Percentiles rank a stretch among this genome's conserved stretches.
phyloP scores from a whole-genome alignment of 108 stramenopile species.

The Bacterosira constricta region DNA sequence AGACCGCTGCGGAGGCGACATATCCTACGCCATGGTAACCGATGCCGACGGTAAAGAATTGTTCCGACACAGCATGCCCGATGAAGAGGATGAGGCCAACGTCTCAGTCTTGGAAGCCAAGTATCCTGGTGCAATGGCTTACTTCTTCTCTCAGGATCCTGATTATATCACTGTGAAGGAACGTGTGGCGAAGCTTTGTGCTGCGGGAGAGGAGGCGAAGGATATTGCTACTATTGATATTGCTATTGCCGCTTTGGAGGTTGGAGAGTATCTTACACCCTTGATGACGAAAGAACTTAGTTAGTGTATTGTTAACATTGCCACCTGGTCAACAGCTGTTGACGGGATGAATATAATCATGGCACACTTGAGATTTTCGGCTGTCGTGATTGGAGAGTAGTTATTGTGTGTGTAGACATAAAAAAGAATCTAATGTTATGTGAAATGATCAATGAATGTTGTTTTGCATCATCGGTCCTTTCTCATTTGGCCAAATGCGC shows the following conservation, averaged over 20 bases:
- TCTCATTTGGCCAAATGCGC: too few species aligned
- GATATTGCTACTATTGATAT: slow-evolving; percentile 91
- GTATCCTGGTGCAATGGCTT: slow-evolving; percentile 92
- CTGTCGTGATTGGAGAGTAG: too few species aligned
- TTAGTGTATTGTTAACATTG: too few species aligned
- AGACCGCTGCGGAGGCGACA: slow-evolving; percentile 89
- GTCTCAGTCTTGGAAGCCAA: slow-evolving; percentile 71
- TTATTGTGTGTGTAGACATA: too few species aligned
- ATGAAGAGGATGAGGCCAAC: slow-evolving; percentile 86
- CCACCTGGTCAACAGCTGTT: too few species aligned
- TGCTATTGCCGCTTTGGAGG: slow-evolving; percentile 82
- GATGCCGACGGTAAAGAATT: slow-evolving; percentile 72
- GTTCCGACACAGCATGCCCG: slow-evolving; percentile 88
- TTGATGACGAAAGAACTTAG: slow-evolving; percentile 75
- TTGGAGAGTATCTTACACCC: slow-evolving; percentile 89
- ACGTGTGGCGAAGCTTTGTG: slow-evolving; percentile 71
- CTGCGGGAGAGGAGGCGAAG: slow-evolving; percentile 65
- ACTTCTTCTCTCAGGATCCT: slow-evolving; percentile 92
- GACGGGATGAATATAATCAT: too few species aligned
- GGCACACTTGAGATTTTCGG: too few species aligned
- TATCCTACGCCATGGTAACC: slow-evolving; percentile 77
- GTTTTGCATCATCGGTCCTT: too few species aligned
- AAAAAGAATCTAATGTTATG: too few species aligned
- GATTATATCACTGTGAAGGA: slow-evolving; percentile 96
- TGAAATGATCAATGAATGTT: too few species aligned